Conservation (phyloP, 352 stramenopile species). For the Globisporangium ultimum region DNA sequence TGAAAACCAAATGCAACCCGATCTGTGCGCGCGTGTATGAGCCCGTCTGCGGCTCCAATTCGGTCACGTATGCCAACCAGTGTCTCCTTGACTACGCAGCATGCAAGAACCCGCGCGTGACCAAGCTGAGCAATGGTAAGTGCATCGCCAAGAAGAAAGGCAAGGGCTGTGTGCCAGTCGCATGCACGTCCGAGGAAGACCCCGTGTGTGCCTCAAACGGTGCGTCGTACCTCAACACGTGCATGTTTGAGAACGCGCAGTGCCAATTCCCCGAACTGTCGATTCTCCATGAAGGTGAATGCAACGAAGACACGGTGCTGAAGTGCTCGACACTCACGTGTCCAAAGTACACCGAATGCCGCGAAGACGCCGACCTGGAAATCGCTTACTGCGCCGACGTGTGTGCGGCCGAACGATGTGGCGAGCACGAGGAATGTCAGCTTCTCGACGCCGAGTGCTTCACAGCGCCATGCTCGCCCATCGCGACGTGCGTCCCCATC, state of each 20-base stretch:
- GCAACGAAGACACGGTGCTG: slow-evolving; percentile 34
- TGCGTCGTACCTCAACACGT: slow-evolving; percentile 32
- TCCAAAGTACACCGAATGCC: slow-evolving; percentile 37
- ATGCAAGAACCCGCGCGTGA: slow-evolving; percentile 35
- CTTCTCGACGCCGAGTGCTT: slow-evolving; percentile 43
- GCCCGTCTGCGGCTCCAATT: slow-evolving; percentile 59
- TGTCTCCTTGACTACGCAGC: slow-evolving; percentile 50
- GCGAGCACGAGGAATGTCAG: slow-evolving; percentile 38
- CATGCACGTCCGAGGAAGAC: slow-evolving; percentile 32
- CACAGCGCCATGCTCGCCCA: slow-evolving; percentile 49
- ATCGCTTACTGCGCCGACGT: slow-evolving; percentile 52
- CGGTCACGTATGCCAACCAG: slow-evolving; percentile 56
- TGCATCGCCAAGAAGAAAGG: slow-evolving; percentile 25
- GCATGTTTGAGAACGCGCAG: slow-evolving; percentile 24
- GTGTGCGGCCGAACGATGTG: slow-evolving; percentile 46
- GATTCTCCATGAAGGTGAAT: slow-evolving; percentile 42
- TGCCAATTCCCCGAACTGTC: slow-evolving; percentile 26
- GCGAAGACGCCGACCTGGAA: slow-evolving; percentile 25
- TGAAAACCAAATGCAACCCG: slow-evolving; percentile 33
- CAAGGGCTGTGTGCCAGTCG: slow-evolving; percentile 28
- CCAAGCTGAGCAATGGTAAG: slow-evolving; percentile 36
- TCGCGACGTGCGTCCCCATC: slow-evolving; percentile 47
- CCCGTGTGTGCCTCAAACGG: slow-evolving; percentile 30
- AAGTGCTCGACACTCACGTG: slow-evolving; percentile 48
- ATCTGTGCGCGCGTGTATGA: slow-evolving; percentile 44